These are phyloP conservation scores for Ampelomyces quisqualis DNA, from an alignment of 2,329 filamentous ascomycete genomes.

Conservation along the genomic window DNA sequence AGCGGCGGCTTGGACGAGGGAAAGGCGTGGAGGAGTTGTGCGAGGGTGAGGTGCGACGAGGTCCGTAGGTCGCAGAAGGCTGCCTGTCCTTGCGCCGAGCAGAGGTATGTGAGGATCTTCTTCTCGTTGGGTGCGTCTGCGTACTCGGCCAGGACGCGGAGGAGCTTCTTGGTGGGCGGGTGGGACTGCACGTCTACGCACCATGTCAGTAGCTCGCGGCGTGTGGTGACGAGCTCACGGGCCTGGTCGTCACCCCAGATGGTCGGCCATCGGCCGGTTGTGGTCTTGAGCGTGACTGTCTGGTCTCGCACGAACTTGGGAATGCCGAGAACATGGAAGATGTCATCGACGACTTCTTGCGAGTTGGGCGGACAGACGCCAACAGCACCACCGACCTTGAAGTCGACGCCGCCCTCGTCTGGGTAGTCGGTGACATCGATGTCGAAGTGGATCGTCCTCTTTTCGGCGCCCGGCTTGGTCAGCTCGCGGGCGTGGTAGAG, in stretches of 20 bases:
- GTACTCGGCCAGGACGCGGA: conserved; percentile 83
- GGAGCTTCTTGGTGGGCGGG: conserved; percentile 81
- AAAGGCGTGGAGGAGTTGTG: conserved; percentile 87
- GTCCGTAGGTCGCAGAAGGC: conserved; percentile 92
- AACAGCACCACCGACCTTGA: conserved; percentile 94
- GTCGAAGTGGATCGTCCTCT: conserved; percentile 96
- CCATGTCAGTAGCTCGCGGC: conserved; percentile 91
- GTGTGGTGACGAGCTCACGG: conserved; percentile 83
- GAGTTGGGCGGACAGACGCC: conserved; percentile 90
- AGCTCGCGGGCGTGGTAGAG: conserved; percentile 82
- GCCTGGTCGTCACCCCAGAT: conserved; percentile 93
- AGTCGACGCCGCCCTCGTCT: conserved; percentile 78
- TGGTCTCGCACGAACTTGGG: conserved; percentile 83
- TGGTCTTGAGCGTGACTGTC: conserved; percentile 75
- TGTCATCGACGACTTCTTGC: conserved; percentile 71
- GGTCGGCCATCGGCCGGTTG: conserved; percentile 86
- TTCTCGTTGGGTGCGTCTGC: conserved; percentile 78
- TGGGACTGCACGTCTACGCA: conserved; percentile 92
- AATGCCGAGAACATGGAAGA: conserved; percentile 79
- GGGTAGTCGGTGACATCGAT: conserved; percentile 96
- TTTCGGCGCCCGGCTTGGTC: conserved; percentile 85
- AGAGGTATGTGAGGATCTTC: conserved; percentile 83
- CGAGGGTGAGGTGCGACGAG: conserved; percentile 77
- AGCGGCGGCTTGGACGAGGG: conserved; percentile 87
- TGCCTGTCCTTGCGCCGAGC: conserved; percentile 85